Evolutionary conservation across 2,329 filamentous ascomycete genomes (phyloP), one percentile per base, ranked within the genome.

Genomic region (Amauroascus niger): DNA sequence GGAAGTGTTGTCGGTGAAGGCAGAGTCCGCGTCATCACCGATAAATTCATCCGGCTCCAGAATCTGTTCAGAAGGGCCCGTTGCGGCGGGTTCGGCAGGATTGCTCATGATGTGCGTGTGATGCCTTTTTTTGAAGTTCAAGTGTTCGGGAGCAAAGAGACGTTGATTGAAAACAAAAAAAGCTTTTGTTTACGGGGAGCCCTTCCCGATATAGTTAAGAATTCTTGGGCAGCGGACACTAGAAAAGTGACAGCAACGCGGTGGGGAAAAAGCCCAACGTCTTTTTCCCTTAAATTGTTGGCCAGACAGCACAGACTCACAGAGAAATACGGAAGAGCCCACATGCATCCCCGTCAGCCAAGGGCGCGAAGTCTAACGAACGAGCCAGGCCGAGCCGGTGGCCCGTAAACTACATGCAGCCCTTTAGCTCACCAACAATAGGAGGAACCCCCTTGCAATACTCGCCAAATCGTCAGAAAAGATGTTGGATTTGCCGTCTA

Each of bases 1-100:
- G 20, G 65, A 66, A 14, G 64, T 67, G 55, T 66, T 66, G 45
- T 68, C 61, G 53, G 67, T 65, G 14, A 68, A 60, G 45, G 67
- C 16, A 16, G 40, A 43, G 39, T 52, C 37, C 30, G 20, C 16
- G 18, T 49, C 16, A 11, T 49, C 48, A 20, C 20, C 30, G 9
- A n/a, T 14, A 16, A 30, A 6, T 3, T 30, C 24, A 32, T 46
- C 44, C 4, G 24, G 24, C 24, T 46, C 44, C 24, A 46, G 24
- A 11, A 32, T 30, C 24, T 46, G 14, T 5, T 30, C n/a, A 30
- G 41, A 2, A 11, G 41, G 9, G 30, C 30, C 13, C 18, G n/a
- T 9, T 46, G 13, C 3, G 1, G 26, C 18, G 14, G 44, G 11
- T 6, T 18, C 24, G 44, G 24, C 44, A 11, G 22, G 44, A 32